Conservation (phyloP, 768 basidiomycete genomes). For the Infundibulicybe gibba region DNA sequence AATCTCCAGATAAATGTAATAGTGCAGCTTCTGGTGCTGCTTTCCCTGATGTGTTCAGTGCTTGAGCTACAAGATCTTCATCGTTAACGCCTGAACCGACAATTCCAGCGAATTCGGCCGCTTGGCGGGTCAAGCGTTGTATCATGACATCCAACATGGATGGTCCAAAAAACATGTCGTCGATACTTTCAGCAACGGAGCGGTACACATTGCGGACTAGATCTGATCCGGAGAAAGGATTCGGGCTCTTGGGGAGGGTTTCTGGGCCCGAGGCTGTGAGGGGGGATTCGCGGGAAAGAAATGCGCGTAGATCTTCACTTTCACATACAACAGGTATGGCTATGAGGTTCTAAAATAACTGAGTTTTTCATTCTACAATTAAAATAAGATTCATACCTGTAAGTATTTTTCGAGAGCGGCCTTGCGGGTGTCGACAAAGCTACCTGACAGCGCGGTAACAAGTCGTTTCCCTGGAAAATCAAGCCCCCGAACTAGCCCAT, state of each 20-base stretch:
- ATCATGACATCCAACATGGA: conserved; percentile 97
- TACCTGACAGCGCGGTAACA: conserved; percentile 82
- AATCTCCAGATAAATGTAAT: conserved; percentile 69
- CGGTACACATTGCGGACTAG: conserved; percentile 87
- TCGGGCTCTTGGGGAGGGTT: conserved; percentile 32
- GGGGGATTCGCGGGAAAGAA: conserved; percentile 86
- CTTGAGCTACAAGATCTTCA: conserved; percentile 82
- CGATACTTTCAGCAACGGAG: conserved; percentile 90
- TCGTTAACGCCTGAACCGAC: conserved; percentile 76
- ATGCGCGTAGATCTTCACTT: conserved; percentile 76
- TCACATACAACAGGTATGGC: conserved; percentile 74
- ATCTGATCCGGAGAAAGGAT: conserved; percentile 61
- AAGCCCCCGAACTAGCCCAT: conserved; percentile 58
- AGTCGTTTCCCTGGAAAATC: conserved; percentile 95
- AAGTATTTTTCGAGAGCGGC: conserved; percentile 84
- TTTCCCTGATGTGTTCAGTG: conserved; percentile 68
- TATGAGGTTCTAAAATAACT: conserved; percentile 55
- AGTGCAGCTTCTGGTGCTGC: conserved; percentile 64
- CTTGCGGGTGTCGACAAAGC: conserved; percentile 80
- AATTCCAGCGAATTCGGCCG: conserved; percentile 84
- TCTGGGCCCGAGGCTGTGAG: conserved; percentile 59
- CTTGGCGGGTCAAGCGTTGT: conserved; percentile 84
- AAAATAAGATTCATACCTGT: conserved; percentile 50
- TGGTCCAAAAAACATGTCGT: conserved; percentile 95
- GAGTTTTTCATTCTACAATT: background rate